A percentile compares a stretch with the other conserved stretches of the same genome.
Conservation (phyloP, 2,329 filamentous ascomycete genomes). For the Colletotrichum orchidophilum region DNA sequence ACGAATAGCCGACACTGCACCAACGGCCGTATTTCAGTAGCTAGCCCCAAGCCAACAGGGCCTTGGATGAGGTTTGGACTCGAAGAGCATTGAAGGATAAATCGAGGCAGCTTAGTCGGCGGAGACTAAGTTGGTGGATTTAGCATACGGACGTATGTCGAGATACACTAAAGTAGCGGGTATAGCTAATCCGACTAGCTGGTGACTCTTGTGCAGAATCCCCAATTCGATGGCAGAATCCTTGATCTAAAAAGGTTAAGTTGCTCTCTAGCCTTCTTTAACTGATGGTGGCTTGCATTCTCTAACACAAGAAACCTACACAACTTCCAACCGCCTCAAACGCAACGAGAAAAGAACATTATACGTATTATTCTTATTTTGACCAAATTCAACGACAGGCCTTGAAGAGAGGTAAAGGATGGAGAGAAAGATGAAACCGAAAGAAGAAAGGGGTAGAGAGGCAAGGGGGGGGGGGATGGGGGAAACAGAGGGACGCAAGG, state of each 20-base stretch:
- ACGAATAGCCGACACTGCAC: not conserved
- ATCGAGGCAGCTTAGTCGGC: not conserved
- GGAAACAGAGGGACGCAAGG: not conserved
- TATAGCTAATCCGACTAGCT: not conserved
- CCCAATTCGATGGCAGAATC: not conserved
- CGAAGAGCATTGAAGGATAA: not conserved
- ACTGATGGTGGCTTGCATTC: not conserved
- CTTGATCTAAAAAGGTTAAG: not conserved
- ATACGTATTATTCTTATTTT: not conserved
- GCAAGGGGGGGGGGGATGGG: not conserved
- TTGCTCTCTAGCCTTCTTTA: not conserved
- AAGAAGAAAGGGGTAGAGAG: not conserved
- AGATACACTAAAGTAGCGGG: constrained; percentile 11
- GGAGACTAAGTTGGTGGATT: not conserved
- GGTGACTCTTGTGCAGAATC: not conserved
- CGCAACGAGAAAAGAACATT: not conserved
- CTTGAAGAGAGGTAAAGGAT: too few species aligned
- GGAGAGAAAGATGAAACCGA: not conserved
- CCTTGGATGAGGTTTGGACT: not conserved
- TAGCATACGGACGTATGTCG: constrained; percentile 29
- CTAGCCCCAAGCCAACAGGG: not conserved
- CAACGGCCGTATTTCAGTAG: not conserved
- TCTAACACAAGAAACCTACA: not conserved
- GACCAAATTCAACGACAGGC: not conserved
- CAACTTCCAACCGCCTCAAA: not conserved